Base-by-base conservation (phyloP, 257 asterid genomes). In the Primulina tabacum region DNA sequence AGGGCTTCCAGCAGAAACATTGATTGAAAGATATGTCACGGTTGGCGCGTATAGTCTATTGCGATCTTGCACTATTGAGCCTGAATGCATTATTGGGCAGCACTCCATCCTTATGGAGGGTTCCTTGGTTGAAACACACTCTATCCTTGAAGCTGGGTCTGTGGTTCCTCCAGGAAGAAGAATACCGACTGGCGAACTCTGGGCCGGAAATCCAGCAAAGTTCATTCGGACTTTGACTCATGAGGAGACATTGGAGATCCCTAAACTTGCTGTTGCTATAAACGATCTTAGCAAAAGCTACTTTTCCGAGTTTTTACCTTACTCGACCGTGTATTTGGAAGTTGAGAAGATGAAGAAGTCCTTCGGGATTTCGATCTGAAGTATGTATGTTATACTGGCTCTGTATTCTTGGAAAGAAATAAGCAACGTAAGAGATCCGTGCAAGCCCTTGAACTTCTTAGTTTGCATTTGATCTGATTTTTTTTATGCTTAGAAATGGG, bases 171-270 rank as follows among this genome's bases (percentile, higher is more conserved):
- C 97, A 0, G 99, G 97, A 14, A 81, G 98, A 78, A 87, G 98
- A 82, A 92, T 90, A 70, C 98, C 98, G 5, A 85, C 76, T 24
- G 97, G 98, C 47, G 98, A 92, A 79, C 95, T 92, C 53, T 92
- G 98, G 98, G 87, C 97, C 0, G 97, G 97, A 61, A 93, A 90
- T 81, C 99, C 99, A 0, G 97, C 97, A 52, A 90, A 88, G 74
- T 93, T 89, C 70, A 96, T 93, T 58, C 78, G 97, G 82, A 76
- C 86, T 50, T 79, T 90, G 81, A 87, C 95, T 35, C 91, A 87
- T 28, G 97, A 93, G 75, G 99, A 93, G 83, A 86, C 86, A 17
- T 71, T 87, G 16, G 97, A 93, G 86, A 90, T 93, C 60, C 96
- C 96, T 63, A 90, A 86, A 79, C 96, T 93, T 62, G 87, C 99